Evolutionary conservation across 257 asterid genomes (phyloP), one percentile per base, ranked within the genome.

Genomic region (Fraxinus quadrangulata): DNA sequence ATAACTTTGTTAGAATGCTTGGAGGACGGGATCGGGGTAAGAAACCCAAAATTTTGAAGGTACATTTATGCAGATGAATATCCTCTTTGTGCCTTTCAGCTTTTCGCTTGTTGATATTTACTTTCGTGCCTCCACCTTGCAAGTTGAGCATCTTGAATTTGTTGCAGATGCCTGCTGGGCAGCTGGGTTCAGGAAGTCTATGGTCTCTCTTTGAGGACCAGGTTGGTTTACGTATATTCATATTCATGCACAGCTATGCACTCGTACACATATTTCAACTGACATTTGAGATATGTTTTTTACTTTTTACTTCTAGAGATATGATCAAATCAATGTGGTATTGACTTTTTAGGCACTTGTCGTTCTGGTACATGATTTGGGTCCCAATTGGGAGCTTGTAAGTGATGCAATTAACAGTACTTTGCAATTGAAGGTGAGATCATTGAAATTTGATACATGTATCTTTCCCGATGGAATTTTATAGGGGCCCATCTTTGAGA

Each of bases 381-480:
- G 99, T 77, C 97, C 96, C 42, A 93, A 96, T 77, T 96, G 99
- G 99, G 98, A 93, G 91, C 97, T 96, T 49, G 93, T 96, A 37
- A 88, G 97, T 83, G 99, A 96, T 84, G 98, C 97, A 79, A 83
- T 96, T 77, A 96, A 93, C 89, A 88, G 92, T 76, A 84, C 97
- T 45, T 80, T 92, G 90, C 97, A 84, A 68, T 95, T 96, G 87
- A 94, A 96, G 98, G 99, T 96, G 81, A 72, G 87, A 33, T 66
- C 42, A 72, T 69, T 54, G 19, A 65, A 69, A 68, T n/a, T 42
- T 78, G 47, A 69, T 42, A 4, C 59, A 40, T 45, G 33, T 75
- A 71, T 72, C 75, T 63, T 67, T 74, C 73, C 78, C 66, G 47
- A 8, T 77, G 47, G 49, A 77, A n/a, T 30, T 77, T 67, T 49